phyloP scores from a whole-genome alignment of 148 eudicot species.

The Bassia scoparia region DNA sequence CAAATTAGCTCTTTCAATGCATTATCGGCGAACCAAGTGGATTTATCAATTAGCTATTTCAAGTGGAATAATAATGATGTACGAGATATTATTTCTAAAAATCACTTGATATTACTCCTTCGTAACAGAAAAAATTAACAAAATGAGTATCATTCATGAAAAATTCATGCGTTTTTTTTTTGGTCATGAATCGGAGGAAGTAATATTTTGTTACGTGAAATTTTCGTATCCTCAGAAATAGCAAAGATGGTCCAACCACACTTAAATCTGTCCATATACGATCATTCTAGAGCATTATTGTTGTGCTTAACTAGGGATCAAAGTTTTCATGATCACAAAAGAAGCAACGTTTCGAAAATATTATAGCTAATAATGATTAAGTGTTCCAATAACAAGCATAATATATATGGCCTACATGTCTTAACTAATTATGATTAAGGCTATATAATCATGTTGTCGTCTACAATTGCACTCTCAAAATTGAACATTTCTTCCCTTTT shows the following conservation, averaged over 20 bases:
- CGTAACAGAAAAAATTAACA: too few relatives aligned
- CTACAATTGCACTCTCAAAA: background rate
- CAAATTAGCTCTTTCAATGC: too few relatives aligned
- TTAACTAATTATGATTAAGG: background rate
- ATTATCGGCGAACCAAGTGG: too few relatives aligned
- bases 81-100: too few relatives aligned
- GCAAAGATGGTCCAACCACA: background rate
- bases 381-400: background rate
- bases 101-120: too few relatives aligned
- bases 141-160: too few relatives aligned
- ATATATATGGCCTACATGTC: background rate
- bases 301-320: background rate
- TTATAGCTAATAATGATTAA: background rate
- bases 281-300: background rate
- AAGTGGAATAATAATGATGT: too few relatives aligned
- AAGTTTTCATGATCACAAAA: background rate
- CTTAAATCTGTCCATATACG: background rate
- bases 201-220: too few relatives aligned
- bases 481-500: background rate
- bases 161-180: too few relatives aligned
- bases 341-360: background rate
- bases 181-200: too few relatives aligned
- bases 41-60: too few relatives aligned
- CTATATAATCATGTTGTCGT: constrained; percentile 1
- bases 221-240: background rate